Percentiles rank a stretch among this genome's conserved stretches.
These are phyloP conservation scores for Oleoguttula mirabilis DNA, from an alignment of 495 filamentous ascomycete genomes.

Conservation along the genomic window DNA sequence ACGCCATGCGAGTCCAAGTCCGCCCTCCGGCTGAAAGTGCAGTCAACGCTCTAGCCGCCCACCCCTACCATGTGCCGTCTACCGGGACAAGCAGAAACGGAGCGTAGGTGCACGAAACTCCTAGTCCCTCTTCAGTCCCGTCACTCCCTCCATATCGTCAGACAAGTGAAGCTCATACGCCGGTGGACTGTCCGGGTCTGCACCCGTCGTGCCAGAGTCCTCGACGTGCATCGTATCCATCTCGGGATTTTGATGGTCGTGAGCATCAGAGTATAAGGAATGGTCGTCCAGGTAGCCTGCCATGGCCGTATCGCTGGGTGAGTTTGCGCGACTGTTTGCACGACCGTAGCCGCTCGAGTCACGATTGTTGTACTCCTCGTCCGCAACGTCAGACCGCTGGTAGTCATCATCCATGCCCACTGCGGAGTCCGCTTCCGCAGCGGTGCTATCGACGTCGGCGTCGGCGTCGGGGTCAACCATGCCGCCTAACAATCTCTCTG, in stretches of 20 bases:
- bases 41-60: too few species aligned
- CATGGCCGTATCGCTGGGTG: constrained; percentile 1
- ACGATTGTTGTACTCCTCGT: neutral
- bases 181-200: neutral
- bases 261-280: neutral
- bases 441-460: constrained; percentile 4
- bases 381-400: constrained; percentile 1
- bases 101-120: neutral
- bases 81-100: too few species aligned
- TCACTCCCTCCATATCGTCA: constrained; percentile 2
- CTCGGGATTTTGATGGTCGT: neutral
- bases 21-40: too few species aligned
- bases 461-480: constrained; percentile 3
- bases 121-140: constrained; percentile 5
- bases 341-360: neutral
- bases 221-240: constrained; percentile 8
- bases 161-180: neutral
- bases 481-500: constrained; percentile 2
- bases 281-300: constrained; percentile 1
- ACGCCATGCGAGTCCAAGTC: too few species aligned
- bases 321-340: too few species aligned
- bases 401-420: neutral
- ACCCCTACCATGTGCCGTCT: too few species aligned
- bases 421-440: constrained; percentile 1
- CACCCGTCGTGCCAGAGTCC: constrained; percentile 3